Conservation (phyloP, 2,329 filamentous ascomycete genomes). For the Elsinoe fawcettii region DNA sequence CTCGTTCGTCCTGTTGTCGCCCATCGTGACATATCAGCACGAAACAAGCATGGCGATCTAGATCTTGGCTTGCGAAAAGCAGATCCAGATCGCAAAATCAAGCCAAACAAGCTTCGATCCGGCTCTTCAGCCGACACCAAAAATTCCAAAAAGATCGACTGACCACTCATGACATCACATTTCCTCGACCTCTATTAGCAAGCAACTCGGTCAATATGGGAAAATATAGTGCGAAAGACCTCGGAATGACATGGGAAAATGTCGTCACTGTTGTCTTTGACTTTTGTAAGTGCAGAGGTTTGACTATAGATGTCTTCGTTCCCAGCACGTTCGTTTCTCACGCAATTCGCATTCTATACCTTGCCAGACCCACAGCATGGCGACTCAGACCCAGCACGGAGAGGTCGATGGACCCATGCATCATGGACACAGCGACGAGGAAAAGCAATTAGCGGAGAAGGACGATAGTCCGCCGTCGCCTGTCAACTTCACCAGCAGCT, state of each 20-base stretch:
- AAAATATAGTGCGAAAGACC: background rate
- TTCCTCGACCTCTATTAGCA: background rate
- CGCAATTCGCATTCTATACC: no score
- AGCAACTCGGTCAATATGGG: background rate
- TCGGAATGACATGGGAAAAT: background rate
- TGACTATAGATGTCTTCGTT: background rate
- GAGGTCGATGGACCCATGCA: background rate
- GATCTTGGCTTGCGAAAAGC: constrained; percentile 7
- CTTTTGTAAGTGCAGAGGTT: background rate
- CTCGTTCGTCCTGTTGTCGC: no score
- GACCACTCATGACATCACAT: constrained; percentile 5
- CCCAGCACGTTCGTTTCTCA: background rate
- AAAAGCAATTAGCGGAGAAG: constrained; percentile 5
- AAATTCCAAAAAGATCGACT: background rate
- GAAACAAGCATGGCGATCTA: constrained; percentile 7
- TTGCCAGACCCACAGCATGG: background rate
- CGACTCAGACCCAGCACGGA: background rate
- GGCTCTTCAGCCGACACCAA: background rate
- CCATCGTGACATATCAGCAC: background rate
- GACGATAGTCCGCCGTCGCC: constrained; percentile 24
- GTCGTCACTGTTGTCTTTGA: constrained; percentile 2
- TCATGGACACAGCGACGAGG: constrained; percentile 10
- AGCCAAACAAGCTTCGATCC: constrained; percentile 9
- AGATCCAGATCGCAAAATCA: background rate
- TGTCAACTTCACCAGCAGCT: constrained; percentile 42